Percentiles rank a stretch among this genome's conserved stretches.
Evolutionary conservation across 139 green algal species (phyloP).

Genomic region (Chlamydomonas applanata): DNA sequence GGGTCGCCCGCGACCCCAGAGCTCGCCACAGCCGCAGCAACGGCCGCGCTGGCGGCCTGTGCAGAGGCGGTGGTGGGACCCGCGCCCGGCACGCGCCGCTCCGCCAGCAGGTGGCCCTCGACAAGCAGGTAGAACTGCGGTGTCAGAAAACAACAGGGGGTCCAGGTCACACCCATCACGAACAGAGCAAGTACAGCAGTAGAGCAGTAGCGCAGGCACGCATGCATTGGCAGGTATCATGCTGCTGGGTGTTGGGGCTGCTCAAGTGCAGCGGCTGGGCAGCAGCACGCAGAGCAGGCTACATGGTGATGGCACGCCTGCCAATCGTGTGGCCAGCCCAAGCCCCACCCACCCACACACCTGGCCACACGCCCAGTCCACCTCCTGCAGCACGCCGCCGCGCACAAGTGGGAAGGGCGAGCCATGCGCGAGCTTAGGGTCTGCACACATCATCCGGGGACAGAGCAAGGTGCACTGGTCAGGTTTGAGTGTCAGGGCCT

Average conservation of each 20-base stretch:
- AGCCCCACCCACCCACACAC: slow-evolving; percentile 20
- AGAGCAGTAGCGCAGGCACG: too few relatives aligned
- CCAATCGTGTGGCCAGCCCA: too few relatives aligned
- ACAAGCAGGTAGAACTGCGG: slow-evolving; percentile 52
- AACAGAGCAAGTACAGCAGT: too few relatives aligned
- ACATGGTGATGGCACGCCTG: too few relatives aligned
- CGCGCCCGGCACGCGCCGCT: slow-evolving; percentile 17
- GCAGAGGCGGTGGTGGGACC: not conserved
- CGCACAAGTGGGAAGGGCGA: slow-evolving; percentile 27
- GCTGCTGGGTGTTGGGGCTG: too few relatives aligned
- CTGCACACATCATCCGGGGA: not conserved
- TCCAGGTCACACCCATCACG: too few relatives aligned
- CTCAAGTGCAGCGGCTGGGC: too few relatives aligned
- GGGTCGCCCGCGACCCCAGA: too few relatives aligned
- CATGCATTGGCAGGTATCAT: too few relatives aligned
- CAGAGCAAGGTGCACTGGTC: not conserved
- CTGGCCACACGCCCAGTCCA: slow-evolving; percentile 37
- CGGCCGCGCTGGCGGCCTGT: slow-evolving; percentile 4
- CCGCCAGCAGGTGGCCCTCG: slow-evolving; percentile 54
- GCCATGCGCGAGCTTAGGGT: slow-evolving; percentile 9
- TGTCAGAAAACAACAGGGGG: too few relatives aligned
- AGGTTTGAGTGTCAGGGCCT: too few relatives aligned
- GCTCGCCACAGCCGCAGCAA: too few relatives aligned
- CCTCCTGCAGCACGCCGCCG: slow-evolving; percentile 44
- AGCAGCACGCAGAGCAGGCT: not conserved